These are phyloP conservation scores for Solanum lycopersicoides DNA, from an alignment of 257 asterid species.

Conservation along the genomic window DNA sequence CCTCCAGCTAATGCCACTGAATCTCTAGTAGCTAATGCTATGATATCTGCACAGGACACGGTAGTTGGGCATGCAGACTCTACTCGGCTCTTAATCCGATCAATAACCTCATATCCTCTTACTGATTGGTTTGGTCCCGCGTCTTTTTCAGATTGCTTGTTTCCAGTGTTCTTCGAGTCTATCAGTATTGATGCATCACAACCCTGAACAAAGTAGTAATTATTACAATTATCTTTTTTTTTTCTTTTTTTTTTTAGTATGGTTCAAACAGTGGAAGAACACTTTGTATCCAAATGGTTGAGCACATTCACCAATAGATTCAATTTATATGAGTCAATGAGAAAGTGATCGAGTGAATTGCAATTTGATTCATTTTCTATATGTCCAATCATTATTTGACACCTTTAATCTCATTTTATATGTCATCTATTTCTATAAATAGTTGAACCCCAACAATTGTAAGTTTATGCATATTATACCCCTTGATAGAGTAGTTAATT, in stretches of 20 bases:
- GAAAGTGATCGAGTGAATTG: neutral
- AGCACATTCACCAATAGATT: too few relatives aligned
- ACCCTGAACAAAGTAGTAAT: conserved; percentile 1
- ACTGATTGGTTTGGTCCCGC: conserved; percentile 18
- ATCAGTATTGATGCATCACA: conserved; percentile 28
- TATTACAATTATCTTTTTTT: neutral
- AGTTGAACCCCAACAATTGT: too few relatives aligned
- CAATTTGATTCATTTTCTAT: neutral
- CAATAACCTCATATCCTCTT: conserved; percentile 48
- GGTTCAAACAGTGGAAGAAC: too few relatives aligned
- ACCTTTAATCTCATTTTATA: neutral
- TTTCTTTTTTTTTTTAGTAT: too few relatives aligned
- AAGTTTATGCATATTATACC: too few relatives aligned
- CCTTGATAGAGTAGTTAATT: too few relatives aligned
- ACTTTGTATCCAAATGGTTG: too few relatives aligned
- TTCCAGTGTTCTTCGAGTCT: conserved; percentile 5
- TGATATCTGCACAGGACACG: conserved; percentile 45
- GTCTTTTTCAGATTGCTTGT: conserved; percentile 12
- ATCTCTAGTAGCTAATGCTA: conserved; percentile 38
- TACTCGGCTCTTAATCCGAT: conserved; percentile 37
- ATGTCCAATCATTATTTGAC: neutral
- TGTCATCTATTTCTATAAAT: too few relatives aligned
- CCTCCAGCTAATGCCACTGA: conserved; percentile 62
- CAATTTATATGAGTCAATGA: too few relatives aligned
- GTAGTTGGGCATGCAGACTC: conserved; percentile 38